Evolutionary conservation across 2,329 filamentous ascomycete genomes (phyloP).

Genomic region (Ophiostoma sp.): DNA sequence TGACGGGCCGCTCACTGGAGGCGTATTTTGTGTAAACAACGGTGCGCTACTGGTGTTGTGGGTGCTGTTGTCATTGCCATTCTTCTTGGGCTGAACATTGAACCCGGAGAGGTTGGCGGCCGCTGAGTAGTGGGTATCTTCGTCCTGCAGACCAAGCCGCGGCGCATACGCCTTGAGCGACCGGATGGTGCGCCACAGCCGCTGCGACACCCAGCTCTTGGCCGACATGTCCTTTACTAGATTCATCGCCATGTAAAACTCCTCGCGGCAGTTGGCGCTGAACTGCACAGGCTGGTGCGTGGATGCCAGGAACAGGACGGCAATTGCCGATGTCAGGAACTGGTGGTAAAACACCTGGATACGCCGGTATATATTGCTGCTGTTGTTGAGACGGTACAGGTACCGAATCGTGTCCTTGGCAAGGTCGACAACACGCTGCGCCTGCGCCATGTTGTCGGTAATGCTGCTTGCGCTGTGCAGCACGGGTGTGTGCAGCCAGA

Average conservation of each 20-base stretch:
- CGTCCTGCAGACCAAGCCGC: slow-evolving; percentile 56
- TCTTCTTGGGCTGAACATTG: neutral
- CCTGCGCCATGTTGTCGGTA: slow-evolving; percentile 65
- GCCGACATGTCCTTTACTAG: slow-evolving; percentile 67
- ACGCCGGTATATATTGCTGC: slow-evolving; percentile 63
- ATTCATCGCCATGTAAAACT: slow-evolving; percentile 74
- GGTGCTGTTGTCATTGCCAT: neutral
- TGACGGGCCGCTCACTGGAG: too few relatives aligned
- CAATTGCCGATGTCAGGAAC: slow-evolving; percentile 68
- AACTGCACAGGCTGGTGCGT: slow-evolving; percentile 70
- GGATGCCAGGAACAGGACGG: slow-evolving; percentile 69
- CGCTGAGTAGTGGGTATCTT: slow-evolving; percentile 43
- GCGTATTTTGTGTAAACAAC: too few relatives aligned
- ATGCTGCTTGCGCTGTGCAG: slow-evolving; percentile 81
- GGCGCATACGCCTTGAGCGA: slow-evolving; percentile 67
- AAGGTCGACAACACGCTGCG: slow-evolving; percentile 67
- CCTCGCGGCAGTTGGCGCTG: slow-evolving; percentile 60
- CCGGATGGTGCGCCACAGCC: slow-evolving; percentile 66
- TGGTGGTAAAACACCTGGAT: slow-evolving; percentile 76
- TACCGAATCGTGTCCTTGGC: slow-evolving; percentile 72
- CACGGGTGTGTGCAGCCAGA: slow-evolving; percentile 71
- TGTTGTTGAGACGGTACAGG: slow-evolving; percentile 64
- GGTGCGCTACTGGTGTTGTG: neutral
- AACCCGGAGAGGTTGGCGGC: slow-evolving; percentile 34
- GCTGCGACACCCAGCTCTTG: slow-evolving; percentile 64